Conservation (phyloP, 1,284 basidiomycete genomes). For the Clitocybe nebularis region DNA sequence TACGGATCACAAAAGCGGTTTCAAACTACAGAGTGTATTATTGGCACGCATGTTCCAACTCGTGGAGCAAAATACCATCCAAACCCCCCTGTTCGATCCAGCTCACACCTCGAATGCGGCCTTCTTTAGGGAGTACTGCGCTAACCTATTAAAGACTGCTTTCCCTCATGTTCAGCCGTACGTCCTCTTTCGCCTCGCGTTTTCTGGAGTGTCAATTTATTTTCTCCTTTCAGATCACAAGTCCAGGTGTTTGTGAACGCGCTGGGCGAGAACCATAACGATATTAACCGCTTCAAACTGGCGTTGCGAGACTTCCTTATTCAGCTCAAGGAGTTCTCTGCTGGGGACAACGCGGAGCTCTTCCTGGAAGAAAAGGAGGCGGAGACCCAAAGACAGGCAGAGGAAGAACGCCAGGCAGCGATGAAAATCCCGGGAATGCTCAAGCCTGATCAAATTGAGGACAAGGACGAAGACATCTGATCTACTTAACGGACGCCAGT, state of each 20-base stretch:
- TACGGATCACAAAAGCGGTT: conserved; percentile 97
- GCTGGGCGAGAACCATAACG: conserved; percentile 83
- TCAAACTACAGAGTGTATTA: conserved; percentile 88
- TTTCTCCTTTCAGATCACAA: conserved; percentile 46
- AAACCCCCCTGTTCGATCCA: conserved; percentile 85
- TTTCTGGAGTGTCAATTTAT: conserved; percentile 3
- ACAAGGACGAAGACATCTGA: conserved; percentile 84
- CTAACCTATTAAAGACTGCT: conserved; percentile 80
- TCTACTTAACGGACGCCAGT: conserved; percentile 21
- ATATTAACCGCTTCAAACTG: conserved; percentile 92
- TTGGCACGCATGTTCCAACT: conserved; percentile 93
- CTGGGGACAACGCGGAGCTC: conserved; percentile 63
- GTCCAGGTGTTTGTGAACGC: conserved; percentile 78
- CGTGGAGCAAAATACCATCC: conserved; percentile 80
- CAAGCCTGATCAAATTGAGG: conserved; percentile 92
- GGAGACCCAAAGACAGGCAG: conserved; percentile 63
- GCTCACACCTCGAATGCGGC: conserved; percentile 75
- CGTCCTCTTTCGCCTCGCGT: conserved; percentile 26
- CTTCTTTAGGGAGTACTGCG: conserved; percentile 88
- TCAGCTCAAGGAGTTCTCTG: conserved; percentile 89
- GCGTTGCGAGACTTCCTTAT: conserved; percentile 92
- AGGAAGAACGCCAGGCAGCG: conserved; percentile 84
- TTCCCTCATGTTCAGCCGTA: conserved; percentile 89
- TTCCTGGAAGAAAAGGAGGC: conserved; percentile 95
- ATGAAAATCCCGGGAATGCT: conserved; percentile 98